Conservation (phyloP, 331 rosid species). For the Rhamnella rubrinervis region DNA sequence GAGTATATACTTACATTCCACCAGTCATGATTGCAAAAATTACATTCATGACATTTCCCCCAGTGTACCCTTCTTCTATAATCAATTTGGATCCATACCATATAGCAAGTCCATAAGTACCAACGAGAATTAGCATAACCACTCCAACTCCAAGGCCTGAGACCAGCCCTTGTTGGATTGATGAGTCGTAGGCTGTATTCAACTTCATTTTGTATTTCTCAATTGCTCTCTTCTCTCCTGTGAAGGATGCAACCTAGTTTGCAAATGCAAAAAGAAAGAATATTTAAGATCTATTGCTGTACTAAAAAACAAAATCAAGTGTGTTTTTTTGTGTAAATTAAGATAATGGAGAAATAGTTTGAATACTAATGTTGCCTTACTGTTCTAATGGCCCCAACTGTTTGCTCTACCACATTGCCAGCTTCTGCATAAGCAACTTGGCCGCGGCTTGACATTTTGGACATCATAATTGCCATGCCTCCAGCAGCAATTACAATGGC, state of each 20-base stretch:
- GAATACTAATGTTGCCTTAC: constrained; percentile 2
- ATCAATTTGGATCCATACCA: constrained; percentile 41
- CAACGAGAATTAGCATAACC: constrained; percentile 8
- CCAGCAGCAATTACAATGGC: constrained; percentile 22
- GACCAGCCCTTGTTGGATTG: constrained; percentile 29
- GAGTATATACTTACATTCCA: constrained; percentile 22
- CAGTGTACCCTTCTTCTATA: constrained; percentile 30
- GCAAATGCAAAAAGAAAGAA: background rate
- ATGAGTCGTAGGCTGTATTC: constrained; percentile 24
- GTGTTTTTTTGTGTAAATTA: too few relatives aligned
- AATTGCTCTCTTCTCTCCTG: constrained; percentile 40
- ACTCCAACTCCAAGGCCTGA: constrained; percentile 26
- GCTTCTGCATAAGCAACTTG: constrained; percentile 31
- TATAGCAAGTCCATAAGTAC: constrained; percentile 30
- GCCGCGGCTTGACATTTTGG: constrained; percentile 25
- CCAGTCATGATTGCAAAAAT: constrained; percentile 31
- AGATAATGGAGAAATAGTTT: background rate
- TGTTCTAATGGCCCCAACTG: constrained; percentile 31
- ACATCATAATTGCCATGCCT: background rate
- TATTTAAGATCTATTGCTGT: too few relatives aligned
- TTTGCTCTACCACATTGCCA: constrained; percentile 36
- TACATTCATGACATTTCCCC: constrained; percentile 31
- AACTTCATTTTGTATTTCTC: constrained; percentile 22
- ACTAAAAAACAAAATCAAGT: too few relatives aligned
- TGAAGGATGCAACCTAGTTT: constrained; percentile 37